Base-by-base conservation (phyloP, 2,329 filamentous ascomycete species). In the Fonsecaea nubica region DNA sequence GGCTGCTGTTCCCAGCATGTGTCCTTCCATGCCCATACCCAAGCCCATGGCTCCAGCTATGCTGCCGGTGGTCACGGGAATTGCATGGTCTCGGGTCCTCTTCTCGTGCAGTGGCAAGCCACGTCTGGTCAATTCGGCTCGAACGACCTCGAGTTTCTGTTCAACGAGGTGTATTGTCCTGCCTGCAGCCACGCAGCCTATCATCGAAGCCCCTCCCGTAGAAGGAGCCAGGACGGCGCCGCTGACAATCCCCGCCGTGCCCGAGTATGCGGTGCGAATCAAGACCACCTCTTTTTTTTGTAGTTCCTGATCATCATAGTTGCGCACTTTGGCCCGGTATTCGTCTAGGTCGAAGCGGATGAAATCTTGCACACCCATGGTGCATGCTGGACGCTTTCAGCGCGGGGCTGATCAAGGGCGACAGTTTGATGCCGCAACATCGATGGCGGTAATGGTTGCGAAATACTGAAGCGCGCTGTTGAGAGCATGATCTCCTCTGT, bases 321-420 rank as follows among this genome's bases (percentile, higher is more conserved):
- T 52, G n/a, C 18, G 50, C 1, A 62, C 38, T 21, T 30, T 56
- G 30, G 50, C 25, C 13, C 50, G 36, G 35, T 62, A 62, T 9
- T 55, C 60, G 42, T 62, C 52, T n/a, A 33, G 21, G 52, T 62
- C 50, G 36, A 62, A 62, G 38, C 18, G 38, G 21, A 62, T 38
- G 33, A 62, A 56, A 35, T 62, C 60, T 61, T 61, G 45, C 18
- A 61, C 58, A 40, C 58, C 58, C 58, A 61, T 61, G 48, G 42
- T 54, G 58, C 21, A 15, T 32, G 18, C 12, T 36, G 45, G 18
- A 59, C n/a, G 33, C 13, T 18, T 40, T 40, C 38, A 30, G 42
- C 13, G 18, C 33, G 15, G 35, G 42, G 25, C 18, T 2, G 45
- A 21, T 25, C 3, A 9, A 21, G 18, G 7, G 45, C 18, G 45